Evolutionary conservation across 1,284 basidiomycete species (phyloP), one percentile per base, ranked within the genome.

Genomic region (Ceratobasidium sp.): DNA sequence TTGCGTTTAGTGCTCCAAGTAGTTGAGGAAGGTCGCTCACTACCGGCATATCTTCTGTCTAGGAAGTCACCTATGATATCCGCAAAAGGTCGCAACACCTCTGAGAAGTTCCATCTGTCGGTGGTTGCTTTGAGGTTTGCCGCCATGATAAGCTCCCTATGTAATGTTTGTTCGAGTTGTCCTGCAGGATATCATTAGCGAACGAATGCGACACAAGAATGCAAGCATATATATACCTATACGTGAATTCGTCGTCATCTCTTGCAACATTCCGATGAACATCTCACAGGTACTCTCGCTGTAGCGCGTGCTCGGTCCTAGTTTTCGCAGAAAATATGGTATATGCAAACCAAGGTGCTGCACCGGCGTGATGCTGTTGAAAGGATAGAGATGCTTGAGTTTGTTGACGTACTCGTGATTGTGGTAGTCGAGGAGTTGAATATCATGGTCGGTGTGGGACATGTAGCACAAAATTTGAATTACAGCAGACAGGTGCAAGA

Each of bases 291-390:
- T 69, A 61, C 28, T 67, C 18, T 67, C 66, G 23, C 44, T 67
- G 18, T 23, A 67, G 1, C 42, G 61, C 10, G 55, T 77, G 58
- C 18, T 12, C 18, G 79, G 79, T 10, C 79, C 79, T 15, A 71
- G 71, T 10, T 10, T 12, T 3, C 33, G n/a, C 39, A 79, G 15
- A 51, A 72, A 78, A 9, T 53, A 10, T 2, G 58, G 42, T 13
- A 79, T 42, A 56, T 79, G 79, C 18, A 73, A 53, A 12, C 67
- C 40, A 10, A 78, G 23, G 33, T 79, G 79, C n/a, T 72, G 77
- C 3, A 51, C 51, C 3, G 77, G 68, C 15, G 44, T 28, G 6
- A 78, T 23, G 2, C 44, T 23, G 4, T 15, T 18, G 20, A 33
- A n/a, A 55, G 76, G 76, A 64, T 77, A 77, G 7, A 79, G 77